phyloP scores from a whole-genome alignment of 225 moss, liverwort and hornwort genomes.

The Climacium dendroides region DNA sequence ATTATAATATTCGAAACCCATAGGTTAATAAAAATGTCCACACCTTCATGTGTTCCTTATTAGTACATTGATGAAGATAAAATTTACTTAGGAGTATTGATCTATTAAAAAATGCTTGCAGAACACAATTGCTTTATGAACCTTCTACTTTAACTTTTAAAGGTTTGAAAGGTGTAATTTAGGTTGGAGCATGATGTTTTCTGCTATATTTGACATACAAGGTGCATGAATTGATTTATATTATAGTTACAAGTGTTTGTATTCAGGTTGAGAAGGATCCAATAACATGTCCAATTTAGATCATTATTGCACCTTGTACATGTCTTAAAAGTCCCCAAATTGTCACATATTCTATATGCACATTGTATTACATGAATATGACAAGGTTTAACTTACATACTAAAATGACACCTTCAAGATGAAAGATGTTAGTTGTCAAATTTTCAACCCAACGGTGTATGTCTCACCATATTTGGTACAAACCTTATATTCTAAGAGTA shows the following conservation, averaged over 20 bases:
- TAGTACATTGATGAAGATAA: not conserved
- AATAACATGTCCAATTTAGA: not conserved
- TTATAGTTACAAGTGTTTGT: rapidly evolving
- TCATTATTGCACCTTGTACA: not conserved
- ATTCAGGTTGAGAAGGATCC: rapidly evolving
- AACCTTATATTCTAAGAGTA: not conserved
- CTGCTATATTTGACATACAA: too few relatives aligned
- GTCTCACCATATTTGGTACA: too few relatives aligned
- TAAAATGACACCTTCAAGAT: not conserved
- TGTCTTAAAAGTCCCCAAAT: not conserved
- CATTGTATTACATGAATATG: rapidly evolving
- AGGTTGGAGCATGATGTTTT: too few relatives aligned
- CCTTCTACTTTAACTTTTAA: too few relatives aligned
- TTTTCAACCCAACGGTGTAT: not conserved
- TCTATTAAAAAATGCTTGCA: too few relatives aligned
- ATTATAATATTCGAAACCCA: too few relatives aligned
- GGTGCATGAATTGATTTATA: too few relatives aligned
- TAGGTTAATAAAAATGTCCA: too few relatives aligned
- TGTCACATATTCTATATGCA: not conserved
- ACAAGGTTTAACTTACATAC: not conserved
- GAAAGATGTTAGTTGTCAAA: not conserved
- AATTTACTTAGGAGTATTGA: too few relatives aligned
- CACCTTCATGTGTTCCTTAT: rapidly evolving
- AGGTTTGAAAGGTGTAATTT: too few relatives aligned
- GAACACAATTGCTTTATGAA: too few relatives aligned